These are phyloP conservation scores for Ziziphus jujuba DNA, from an alignment of 306 rosid genomes.

Conservation along the genomic window DNA sequence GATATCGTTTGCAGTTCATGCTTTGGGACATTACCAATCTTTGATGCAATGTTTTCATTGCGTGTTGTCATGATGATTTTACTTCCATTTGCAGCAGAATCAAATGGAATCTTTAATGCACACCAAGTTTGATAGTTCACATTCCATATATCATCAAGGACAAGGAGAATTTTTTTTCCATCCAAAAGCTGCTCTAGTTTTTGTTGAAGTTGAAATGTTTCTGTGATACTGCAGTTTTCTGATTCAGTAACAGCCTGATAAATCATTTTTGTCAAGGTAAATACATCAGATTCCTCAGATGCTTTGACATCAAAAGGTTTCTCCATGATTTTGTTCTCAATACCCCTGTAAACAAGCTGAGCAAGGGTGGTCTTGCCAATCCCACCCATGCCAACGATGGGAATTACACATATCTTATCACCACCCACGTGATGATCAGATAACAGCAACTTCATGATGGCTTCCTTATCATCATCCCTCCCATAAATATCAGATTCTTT, in stretches of 20 bases:
- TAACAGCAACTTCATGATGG: neutral
- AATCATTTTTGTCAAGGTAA: too few species aligned
- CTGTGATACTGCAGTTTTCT: neutral
- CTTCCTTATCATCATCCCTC: neutral
- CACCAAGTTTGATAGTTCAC: slow-evolving; percentile 16
- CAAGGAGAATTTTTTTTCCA: slow-evolving; percentile 15
- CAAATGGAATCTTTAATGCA: slow-evolving; percentile 8
- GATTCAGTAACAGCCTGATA: too few species aligned
- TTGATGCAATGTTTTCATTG: slow-evolving; percentile 16
- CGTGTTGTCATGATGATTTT: slow-evolving; percentile 34
- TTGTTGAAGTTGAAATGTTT: slow-evolving; percentile 6
- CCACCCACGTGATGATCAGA: neutral
- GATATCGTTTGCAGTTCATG: neutral
- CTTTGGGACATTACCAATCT: neutral
- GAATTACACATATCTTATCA: neutral
- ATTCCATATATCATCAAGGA: slow-evolving; percentile 39
- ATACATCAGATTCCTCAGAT: too few species aligned
- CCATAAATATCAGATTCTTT: neutral
- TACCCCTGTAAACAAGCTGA: neutral
- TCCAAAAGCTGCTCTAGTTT: neutral
- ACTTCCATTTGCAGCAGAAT: slow-evolving; percentile 20
- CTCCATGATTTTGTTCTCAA: too few species aligned
- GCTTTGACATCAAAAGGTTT: too few species aligned
- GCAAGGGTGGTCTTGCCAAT: slow-evolving; percentile 10
- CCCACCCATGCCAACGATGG: slow-evolving; percentile 7